Conservation (phyloP, 345 rosid species). For the Pistacia atlantica region DNA sequence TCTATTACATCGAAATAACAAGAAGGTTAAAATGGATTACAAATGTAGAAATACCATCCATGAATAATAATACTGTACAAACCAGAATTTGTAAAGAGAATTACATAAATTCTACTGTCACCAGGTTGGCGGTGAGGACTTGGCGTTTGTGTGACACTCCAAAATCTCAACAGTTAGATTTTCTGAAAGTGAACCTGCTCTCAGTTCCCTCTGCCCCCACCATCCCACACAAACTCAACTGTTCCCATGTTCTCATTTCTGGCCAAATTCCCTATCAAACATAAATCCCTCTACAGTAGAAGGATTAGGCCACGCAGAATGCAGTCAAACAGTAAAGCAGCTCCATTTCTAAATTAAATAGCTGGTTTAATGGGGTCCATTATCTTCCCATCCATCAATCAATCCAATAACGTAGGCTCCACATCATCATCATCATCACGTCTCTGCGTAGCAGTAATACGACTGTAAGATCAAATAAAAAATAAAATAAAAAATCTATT, state of each 20-base stretch:
- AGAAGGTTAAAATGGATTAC: too few relatives aligned
- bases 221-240: not conserved
- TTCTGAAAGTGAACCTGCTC: not conserved
- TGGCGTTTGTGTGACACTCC: not conserved
- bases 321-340: slow-evolving; percentile 30
- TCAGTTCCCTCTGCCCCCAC: not conserved
- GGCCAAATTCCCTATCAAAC: not conserved
- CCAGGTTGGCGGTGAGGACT: not conserved
- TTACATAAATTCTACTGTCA: not conserved
- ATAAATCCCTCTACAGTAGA: too few relatives aligned
- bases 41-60: too few relatives aligned
- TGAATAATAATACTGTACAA: too few relatives aligned
- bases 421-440: not conserved
- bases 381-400: not conserved
- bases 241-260: not conserved
- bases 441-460: not conserved
- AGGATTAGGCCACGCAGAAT: not conserved
- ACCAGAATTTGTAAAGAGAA: too few relatives aligned
- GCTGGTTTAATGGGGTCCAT: slow-evolving; percentile 6
- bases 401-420: not conserved
- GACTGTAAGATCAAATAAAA: not conserved
- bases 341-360: not conserved
- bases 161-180: not conserved
- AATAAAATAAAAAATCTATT: not conserved
- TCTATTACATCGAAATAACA: too few relatives aligned